Evolutionary conservation across 1,284 basidiomycete species (phyloP).

Genomic region (Marasmius fiardii): DNA sequence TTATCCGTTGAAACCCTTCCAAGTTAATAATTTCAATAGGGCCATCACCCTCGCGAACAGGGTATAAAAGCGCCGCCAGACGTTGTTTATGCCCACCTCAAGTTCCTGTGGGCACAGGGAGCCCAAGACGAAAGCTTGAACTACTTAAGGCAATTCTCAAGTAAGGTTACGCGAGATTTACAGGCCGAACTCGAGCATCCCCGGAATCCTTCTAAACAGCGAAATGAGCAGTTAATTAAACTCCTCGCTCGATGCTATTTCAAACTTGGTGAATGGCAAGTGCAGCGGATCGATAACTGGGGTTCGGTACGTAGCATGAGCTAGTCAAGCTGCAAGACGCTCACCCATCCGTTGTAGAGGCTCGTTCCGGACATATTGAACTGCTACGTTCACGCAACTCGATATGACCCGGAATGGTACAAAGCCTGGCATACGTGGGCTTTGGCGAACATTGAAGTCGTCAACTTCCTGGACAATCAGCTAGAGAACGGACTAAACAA

Average conservation of each 20-base stretch:
- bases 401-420: slow-evolving; percentile 56
- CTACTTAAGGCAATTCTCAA: slow-evolving; percentile 86
- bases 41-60: slow-evolving; percentile 42
- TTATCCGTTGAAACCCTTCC: neutral
- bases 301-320: slow-evolving; percentile 61
- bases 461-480: slow-evolving; percentile 77
- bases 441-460: slow-evolving; percentile 84
- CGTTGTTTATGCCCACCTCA: slow-evolving; percentile 96
- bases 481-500: slow-evolving; percentile 59
- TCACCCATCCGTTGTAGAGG: slow-evolving; percentile 43
- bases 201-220: slow-evolving; percentile 55
- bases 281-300: slow-evolving; percentile 79
- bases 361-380: slow-evolving; percentile 78
- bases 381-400: slow-evolving; percentile 74
- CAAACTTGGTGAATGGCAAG: slow-evolving; percentile 97
- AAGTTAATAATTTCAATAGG: slow-evolving; percentile 18
- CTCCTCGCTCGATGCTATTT: slow-evolving; percentile 96
- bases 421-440: slow-evolving; percentile 94
- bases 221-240: slow-evolving; percentile 75
- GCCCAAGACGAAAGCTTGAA: slow-evolving; percentile 77
- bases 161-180: slow-evolving; percentile 75
- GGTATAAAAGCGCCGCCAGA: slow-evolving; percentile 86
- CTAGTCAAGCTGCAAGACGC: no score
- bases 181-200: slow-evolving; percentile 50
- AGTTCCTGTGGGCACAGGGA: slow-evolving; percentile 95